Evolutionary conservation across 2,329 filamentous ascomycete species (phyloP), one percentile per base, ranked within the genome.

Genomic region (Colletotrichum lindemuthianum): DNA sequence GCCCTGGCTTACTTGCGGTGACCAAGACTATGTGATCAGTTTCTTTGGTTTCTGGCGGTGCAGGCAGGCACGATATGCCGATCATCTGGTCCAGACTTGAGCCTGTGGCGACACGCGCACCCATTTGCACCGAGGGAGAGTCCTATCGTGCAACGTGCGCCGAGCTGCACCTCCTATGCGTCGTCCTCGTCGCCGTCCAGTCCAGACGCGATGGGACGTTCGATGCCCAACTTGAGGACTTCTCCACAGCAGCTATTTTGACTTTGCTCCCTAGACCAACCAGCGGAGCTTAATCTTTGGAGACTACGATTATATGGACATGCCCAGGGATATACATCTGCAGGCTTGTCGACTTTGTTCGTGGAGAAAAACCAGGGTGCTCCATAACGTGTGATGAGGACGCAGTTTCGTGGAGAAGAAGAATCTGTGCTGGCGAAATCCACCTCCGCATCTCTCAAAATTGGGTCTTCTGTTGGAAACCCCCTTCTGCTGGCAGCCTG

Each of bases 391-490:
- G 36, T 32, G 33, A 33, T 12, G 34, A 15, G n/a, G 16, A 55
- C n/a, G 47, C 39, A 32, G 24, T 40, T 60, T 40, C 48, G 32
- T 60, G 37, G 55, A 60, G 39, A 48, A 50, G 11, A 5, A 16
- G 44, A 41, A n/a, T 47, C 39, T 15, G 34, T 24, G 24, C 41
- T 60, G 34, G 15, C 15, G 12, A 15, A 16, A 43, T 55, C 55
- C 55, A 58, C 55, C 55, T 58, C 55, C 55, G 61, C 57, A n/a
- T 37, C 11, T 15, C 39, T 10, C 43, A 47, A 51, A 47, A 43
- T 40, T 41, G 61, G 57, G 36, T 58, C 33, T 39, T 15, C 24
- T 4, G 24, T 24, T 24, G 24, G 24, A 32, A 34, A 32, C 40
- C 13, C 37, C 24, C 5, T 40, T 13, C 12, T 15, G 41, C 41